Conservation (phyloP, 2,329 filamentous ascomycete genomes). For the Paracoccidioides lutzii region DNA sequence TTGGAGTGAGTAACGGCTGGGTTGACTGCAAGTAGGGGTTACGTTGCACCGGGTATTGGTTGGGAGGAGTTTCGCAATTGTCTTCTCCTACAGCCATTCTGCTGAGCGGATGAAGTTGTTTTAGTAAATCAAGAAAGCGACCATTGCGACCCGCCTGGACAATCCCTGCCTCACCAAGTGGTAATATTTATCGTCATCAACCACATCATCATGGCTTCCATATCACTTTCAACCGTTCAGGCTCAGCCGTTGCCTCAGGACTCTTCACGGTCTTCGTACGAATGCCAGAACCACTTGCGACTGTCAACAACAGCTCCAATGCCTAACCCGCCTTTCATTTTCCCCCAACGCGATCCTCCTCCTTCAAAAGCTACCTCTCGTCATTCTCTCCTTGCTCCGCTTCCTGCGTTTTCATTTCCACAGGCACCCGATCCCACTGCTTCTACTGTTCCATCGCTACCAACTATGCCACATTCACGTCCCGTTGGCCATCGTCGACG, state of each 20-base stretch:
- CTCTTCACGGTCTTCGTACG: constrained; percentile 15
- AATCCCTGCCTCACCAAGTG: neutral
- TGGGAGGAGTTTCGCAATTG: neutral
- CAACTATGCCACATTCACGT: constrained; percentile 41
- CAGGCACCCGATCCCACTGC: constrained; percentile 21
- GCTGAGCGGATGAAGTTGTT: neutral
- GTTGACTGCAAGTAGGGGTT: neutral
- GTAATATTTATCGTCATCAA: neutral
- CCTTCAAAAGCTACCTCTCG: constrained; percentile 49
- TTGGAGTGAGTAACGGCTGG: neutral
- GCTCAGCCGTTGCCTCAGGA: constrained; percentile 16
- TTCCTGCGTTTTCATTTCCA: constrained; percentile 27
- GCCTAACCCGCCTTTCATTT: neutral
- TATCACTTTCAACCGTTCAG: constrained; percentile 21
- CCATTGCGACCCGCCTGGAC: constrained; percentile 5
- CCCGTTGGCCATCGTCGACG: constrained; percentile 57
- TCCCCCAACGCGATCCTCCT: constrained; percentile 17
- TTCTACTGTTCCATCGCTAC: constrained; percentile 39
- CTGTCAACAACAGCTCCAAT: neutral
- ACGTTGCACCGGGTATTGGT: neutral
- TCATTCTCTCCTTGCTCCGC: constrained; percentile 22
- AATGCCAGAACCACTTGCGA: constrained; percentile 14
- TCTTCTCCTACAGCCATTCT: neutral
- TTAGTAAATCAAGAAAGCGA: neutral
- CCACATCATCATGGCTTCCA: constrained; percentile 8